A percentile compares a stretch with the other conserved stretches of the same genome.
These are phyloP conservation scores for Chlamydomonas schloesseri DNA, from an alignment of 139 green algal species.

Conservation along the genomic window DNA sequence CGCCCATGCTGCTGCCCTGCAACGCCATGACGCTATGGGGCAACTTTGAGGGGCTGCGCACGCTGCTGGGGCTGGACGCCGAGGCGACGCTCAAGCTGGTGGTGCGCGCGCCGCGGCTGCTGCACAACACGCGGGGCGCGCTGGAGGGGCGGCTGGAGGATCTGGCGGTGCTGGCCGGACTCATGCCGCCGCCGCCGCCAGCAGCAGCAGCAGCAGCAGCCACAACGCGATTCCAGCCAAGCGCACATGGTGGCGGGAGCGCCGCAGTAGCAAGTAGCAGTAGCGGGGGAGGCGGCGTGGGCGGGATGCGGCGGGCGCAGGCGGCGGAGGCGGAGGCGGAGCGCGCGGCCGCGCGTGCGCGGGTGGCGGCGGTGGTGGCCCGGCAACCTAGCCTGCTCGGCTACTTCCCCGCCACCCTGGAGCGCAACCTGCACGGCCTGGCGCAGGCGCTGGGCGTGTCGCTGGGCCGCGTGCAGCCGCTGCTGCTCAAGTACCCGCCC, in stretches of 20 bases:
- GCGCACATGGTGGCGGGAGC: no score
- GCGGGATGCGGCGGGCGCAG: no score
- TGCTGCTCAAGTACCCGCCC: slow-evolving; percentile 30
- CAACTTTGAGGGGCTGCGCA: slow-evolving; percentile 27
- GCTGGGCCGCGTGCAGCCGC: not conserved
- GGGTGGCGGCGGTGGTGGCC: not conserved
- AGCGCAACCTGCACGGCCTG: slow-evolving; percentile 6
- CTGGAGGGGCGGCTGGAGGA: slow-evolving; percentile 7
- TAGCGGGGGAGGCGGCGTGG: no score
- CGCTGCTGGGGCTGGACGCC: slow-evolving; percentile 17
- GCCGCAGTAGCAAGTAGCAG: no score
- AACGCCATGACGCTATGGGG: slow-evolving; percentile 35
- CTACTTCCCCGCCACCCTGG: slow-evolving; percentile 38
- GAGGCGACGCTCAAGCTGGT: not conserved
- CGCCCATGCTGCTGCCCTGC: slow-evolving; percentile 30
- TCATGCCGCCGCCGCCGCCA: no score
- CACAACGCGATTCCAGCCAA: no score
- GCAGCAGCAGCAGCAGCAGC: no score
- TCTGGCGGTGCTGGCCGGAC: not conserved
- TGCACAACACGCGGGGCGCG: slow-evolving; percentile 27
- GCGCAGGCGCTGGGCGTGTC: slow-evolving; percentile 10
- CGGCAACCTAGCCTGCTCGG: slow-evolving; percentile 26
- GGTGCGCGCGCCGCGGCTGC: slow-evolving; percentile 10
- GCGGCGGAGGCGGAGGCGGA: no score
- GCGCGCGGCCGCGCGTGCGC: no score